These are phyloP conservation scores for Cardamine resedifolia DNA, from an alignment of 345 rosid species.

Conservation along the genomic window DNA sequence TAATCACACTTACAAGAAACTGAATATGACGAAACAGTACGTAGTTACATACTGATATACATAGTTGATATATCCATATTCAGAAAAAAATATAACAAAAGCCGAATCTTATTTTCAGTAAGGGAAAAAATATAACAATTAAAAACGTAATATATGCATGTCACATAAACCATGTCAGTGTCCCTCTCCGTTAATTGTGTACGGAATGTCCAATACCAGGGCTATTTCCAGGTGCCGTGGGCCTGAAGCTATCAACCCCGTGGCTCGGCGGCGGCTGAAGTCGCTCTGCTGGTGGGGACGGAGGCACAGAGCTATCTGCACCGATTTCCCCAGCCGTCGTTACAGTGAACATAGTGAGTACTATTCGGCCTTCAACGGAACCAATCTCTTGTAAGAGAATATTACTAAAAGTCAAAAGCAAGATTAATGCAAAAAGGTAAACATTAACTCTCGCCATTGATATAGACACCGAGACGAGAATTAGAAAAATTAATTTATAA, in stretches of 20 bases:
- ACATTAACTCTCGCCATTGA: constrained; percentile 36
- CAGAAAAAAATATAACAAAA: background rate
- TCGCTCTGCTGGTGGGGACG: background rate
- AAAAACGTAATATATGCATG: background rate
- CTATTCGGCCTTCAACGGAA: constrained; percentile 29
- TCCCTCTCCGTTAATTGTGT: constrained; percentile 12
- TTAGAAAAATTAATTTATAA: background rate
- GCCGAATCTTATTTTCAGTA: background rate
- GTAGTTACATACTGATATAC: background rate
- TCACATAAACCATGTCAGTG: constrained; percentile 3
- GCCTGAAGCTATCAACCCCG: constrained; percentile 40
- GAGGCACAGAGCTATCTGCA: constrained; percentile 6
- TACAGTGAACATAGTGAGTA: constrained; percentile 14
- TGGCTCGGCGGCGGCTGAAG: constrained; percentile 18
- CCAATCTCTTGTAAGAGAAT: background rate
- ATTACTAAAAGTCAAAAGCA: constrained; percentile 18
- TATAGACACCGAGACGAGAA: background rate
- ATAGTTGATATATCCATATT: constrained; percentile 17
- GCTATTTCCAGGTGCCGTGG: constrained; percentile 55
- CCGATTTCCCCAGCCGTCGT: background rate
- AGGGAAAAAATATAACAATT: background rate
- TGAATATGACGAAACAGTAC: constrained; percentile 16
- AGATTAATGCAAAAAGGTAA: constrained; percentile 23
- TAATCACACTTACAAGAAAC: constrained; percentile 11
- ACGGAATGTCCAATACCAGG: constrained; percentile 60